These are phyloP conservation scores for Aspergillus sclerotioniger DNA, from an alignment of 495 filamentous ascomycete genomes.

Conservation along the genomic window DNA sequence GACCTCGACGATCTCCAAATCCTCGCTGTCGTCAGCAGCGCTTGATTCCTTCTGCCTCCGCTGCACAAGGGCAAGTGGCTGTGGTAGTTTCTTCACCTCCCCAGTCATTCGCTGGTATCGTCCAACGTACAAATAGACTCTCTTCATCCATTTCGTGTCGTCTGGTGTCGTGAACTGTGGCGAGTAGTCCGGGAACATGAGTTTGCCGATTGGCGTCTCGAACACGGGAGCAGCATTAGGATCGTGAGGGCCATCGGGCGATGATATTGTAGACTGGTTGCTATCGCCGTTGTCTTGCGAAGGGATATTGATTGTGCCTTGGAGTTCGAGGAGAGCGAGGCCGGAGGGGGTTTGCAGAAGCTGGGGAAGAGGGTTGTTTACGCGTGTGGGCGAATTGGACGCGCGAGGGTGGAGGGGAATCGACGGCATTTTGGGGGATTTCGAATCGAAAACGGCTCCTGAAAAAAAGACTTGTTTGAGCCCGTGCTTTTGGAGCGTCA, in stretches of 20 bases:
- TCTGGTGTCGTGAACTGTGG: constrained; percentile 43
- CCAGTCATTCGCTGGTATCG: constrained; percentile 86
- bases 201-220: constrained; percentile 63
- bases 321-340: constrained; percentile 81
- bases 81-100: constrained; percentile 80
- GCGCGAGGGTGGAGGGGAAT: constrained; percentile 34
- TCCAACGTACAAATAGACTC: constrained; percentile 82
- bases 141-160: constrained; percentile 77
- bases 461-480: too few relatives aligned
- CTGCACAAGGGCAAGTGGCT: constrained; percentile 74
- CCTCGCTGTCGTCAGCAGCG: constrained; percentile 31
- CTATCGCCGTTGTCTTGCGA: constrained; percentile 22
- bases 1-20: constrained; percentile 77
- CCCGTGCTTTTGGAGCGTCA: too few relatives aligned
- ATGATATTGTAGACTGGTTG: neutral
- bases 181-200: constrained; percentile 77
- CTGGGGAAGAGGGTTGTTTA: constrained; percentile 66
- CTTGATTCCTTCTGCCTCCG: constrained; percentile 36
- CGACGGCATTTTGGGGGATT: constrained; percentile 40
- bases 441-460: neutral
- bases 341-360: constrained; percentile 79
- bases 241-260: constrained; percentile 21
- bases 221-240: constrained; percentile 19
- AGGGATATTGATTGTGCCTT: constrained; percentile 76
- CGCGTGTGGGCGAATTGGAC: constrained; percentile 16